A percentile compares a stretch with the other conserved stretches of the same genome.
Evolutionary conservation across 306 rosid genomes (phyloP).

Genomic region (Cercis canadensis): DNA sequence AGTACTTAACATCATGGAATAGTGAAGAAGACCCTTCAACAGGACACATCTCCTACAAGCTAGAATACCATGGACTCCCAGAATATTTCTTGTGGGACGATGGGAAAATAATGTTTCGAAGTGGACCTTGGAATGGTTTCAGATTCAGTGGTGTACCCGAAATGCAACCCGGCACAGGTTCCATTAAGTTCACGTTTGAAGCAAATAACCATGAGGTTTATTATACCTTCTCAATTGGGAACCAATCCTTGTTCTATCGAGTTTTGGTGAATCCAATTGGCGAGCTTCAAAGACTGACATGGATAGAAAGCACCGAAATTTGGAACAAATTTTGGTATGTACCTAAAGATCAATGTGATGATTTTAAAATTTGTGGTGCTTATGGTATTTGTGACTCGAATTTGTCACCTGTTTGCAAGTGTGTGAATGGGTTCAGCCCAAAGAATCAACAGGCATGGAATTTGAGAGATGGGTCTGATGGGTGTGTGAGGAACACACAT

Average conservation of each 20-base stretch:
- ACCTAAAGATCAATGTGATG: constrained; percentile 71
- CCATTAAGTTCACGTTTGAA: constrained; percentile 47
- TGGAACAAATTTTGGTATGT: constrained; percentile 75
- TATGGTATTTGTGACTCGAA: constrained; percentile 70
- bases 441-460: constrained; percentile 64
- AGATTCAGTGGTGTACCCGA: constrained; percentile 80
- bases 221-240: constrained; percentile 50
- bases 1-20: constrained; percentile 67
- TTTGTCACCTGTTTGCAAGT: constrained; percentile 69
- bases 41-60: constrained; percentile 53
- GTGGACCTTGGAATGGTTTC: constrained; percentile 86
- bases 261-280: constrained; percentile 47
- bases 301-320: constrained; percentile 44
- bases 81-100: constrained; percentile 49
- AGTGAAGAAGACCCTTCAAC: constrained; percentile 53
- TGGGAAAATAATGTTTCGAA: constrained; percentile 30
- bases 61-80: constrained; percentile 61
- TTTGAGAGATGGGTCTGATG: constrained; percentile 74
- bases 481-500: constrained; percentile 64
- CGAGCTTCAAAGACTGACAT: constrained; percentile 49
- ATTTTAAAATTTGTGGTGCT: constrained; percentile 64
- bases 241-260: constrained; percentile 41
- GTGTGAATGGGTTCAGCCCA: constrained; percentile 67
- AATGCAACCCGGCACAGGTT: constrained; percentile 49
- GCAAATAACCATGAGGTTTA: constrained; percentile 48